phyloP scores from a whole-genome alignment of 2,329 filamentous ascomycete species.

The Botryotinia globosa region DNA sequence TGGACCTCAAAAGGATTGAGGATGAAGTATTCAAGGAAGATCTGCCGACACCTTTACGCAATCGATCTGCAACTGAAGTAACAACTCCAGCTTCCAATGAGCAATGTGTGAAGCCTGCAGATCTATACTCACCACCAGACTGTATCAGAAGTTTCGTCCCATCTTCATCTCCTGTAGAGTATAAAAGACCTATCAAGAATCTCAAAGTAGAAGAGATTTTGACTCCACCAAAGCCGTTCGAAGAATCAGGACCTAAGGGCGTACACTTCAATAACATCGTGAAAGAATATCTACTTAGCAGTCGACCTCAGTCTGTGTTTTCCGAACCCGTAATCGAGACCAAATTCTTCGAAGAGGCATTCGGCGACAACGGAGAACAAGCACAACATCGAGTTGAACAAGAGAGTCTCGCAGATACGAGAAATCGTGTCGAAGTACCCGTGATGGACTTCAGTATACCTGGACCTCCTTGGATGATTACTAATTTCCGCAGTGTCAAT shows the following conservation, averaged over 20 bases:
- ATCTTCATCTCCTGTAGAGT: conserved; percentile 16
- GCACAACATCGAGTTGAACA: conserved; percentile 33
- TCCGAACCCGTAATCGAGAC: conserved; percentile 20
- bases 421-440: conserved; percentile 48
- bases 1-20: conserved; percentile 33
- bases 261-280: conserved; percentile 35
- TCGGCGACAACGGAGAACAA: conserved; percentile 26
- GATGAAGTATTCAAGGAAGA: conserved; percentile 36
- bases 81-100: conserved; percentile 29
- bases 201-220: conserved; percentile 36
- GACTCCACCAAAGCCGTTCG: conserved; percentile 30
- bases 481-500: conserved; percentile 23
- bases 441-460: conserved; percentile 44
- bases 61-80: not conserved
- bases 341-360: conserved; percentile 33
- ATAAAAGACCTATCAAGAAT: conserved; percentile 23
- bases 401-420: conserved; percentile 40
- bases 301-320: conserved; percentile 13
- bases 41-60: conserved; percentile 27
- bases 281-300: conserved; percentile 27
- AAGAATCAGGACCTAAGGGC: conserved; percentile 22
- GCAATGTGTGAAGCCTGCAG: conserved; percentile 62
- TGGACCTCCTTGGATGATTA: conserved; percentile 46
- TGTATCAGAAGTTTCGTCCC: conserved; percentile 19
- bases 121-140: conserved; percentile 48